Evolutionary conservation across 2,329 filamentous ascomycete species (phyloP).

Genomic region (Paecilomyces dactylethromorphus): DNA sequence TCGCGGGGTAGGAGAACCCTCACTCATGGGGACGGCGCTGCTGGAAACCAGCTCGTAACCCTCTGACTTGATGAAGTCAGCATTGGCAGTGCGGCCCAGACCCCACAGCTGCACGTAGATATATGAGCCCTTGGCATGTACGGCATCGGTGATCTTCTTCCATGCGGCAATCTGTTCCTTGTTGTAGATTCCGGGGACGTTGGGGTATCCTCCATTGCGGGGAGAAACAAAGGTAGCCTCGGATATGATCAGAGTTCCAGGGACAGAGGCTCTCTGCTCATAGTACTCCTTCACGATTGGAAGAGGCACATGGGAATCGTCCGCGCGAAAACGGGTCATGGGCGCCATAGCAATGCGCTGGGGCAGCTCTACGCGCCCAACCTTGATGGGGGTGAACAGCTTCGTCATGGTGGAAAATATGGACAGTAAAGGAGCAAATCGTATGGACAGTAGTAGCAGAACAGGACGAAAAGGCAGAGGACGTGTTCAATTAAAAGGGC

Average conservation of each 20-base stretch:
- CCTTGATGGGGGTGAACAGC: constrained; percentile 26
- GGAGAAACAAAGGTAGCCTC: constrained; percentile 50
- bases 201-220: constrained; percentile 42
- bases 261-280: constrained; percentile 44
- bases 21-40: neutral
- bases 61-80: constrained; percentile 20
- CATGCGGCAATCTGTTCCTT: constrained; percentile 53
- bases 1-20: neutral
- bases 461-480: neutral
- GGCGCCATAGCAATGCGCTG: constrained; percentile 51
- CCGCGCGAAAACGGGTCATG: constrained; percentile 49
- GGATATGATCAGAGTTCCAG: constrained; percentile 53
- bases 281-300: constrained; percentile 46
- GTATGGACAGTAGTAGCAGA: neutral
- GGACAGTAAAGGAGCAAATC: neutral
- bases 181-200: constrained; percentile 53
- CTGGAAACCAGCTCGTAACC: neutral
- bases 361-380: constrained; percentile 36
- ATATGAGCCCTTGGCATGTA: constrained; percentile 56
- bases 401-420: neutral
- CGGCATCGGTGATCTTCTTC: constrained; percentile 54
- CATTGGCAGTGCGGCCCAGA: constrained; percentile 49
- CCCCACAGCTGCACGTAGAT: constrained; percentile 60
- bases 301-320: constrained; percentile 44
- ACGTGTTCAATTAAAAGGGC: neutral